phyloP scores from a whole-genome alignment of 2,329 filamentous ascomycete species.

The Escovopsis sp. region DNA sequence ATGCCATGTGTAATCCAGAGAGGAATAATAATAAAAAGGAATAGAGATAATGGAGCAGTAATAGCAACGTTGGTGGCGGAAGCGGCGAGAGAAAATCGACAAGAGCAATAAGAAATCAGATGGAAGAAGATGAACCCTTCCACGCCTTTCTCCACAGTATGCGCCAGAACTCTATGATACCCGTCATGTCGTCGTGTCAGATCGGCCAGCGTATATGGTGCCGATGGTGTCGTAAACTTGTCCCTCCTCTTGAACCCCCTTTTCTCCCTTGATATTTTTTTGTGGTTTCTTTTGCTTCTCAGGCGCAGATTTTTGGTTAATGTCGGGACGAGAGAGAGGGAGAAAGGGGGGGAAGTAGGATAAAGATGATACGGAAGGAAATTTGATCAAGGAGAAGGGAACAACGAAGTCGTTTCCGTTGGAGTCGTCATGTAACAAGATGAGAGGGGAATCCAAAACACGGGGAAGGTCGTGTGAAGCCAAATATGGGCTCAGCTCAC shows the following conservation, averaged over 20 bases:
- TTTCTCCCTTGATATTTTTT: slow-evolving; percentile 2
- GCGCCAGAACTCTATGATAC: slow-evolving; percentile 6
- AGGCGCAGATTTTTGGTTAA: too few species aligned
- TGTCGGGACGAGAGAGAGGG: not conserved
- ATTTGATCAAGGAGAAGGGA: not conserved
- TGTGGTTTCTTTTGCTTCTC: not conserved
- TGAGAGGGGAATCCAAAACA: too few species aligned
- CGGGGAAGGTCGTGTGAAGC: not conserved
- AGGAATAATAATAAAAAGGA: slow-evolving; percentile 1
- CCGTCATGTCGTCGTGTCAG: slow-evolving; percentile 7
- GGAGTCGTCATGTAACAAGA: too few species aligned
- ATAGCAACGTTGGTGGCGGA: not conserved
- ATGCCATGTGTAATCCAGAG: not conserved
- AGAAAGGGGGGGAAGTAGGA: not conserved
- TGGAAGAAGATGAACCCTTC: slow-evolving; percentile 2
- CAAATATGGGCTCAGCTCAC: slow-evolving; percentile 11
- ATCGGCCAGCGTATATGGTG: slow-evolving; percentile 7
- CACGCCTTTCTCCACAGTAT: slow-evolving; percentile 5
- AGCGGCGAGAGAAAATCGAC: too few species aligned
- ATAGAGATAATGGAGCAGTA: not conserved
- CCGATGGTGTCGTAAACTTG: slow-evolving; percentile 7
- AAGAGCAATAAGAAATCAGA: not conserved
- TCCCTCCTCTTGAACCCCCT: not conserved
- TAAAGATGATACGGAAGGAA: not conserved
- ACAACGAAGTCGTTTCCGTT: slow-evolving; percentile 1